These are phyloP conservation scores for Sarcodon sp. DNA, from an alignment of 768 basidiomycete genomes.

Conservation along the genomic window DNA sequence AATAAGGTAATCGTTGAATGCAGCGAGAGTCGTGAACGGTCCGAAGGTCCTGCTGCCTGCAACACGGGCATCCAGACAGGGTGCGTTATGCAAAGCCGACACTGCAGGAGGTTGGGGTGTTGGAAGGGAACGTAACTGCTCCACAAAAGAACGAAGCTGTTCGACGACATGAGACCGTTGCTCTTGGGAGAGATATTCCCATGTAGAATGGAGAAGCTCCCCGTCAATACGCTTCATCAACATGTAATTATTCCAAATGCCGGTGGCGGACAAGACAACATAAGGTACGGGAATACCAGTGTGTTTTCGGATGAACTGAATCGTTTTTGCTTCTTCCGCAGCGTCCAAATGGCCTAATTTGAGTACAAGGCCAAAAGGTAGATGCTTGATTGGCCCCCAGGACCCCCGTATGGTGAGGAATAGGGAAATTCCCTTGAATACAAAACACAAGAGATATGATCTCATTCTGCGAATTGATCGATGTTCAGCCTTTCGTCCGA, in stretches of 20 bases:
- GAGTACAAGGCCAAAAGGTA: neutral
- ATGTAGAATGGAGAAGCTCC: neutral
- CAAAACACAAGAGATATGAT: no score
- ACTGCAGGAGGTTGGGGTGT: constrained; percentile 1
- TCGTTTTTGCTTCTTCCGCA: constrained; percentile 2
- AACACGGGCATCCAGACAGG: neutral
- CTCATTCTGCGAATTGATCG: no score
- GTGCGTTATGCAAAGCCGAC: neutral
- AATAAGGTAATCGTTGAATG: constrained; percentile 1
- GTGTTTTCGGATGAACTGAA: constrained; percentile 6
- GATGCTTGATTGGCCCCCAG: neutral
- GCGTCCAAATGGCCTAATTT: neutral
- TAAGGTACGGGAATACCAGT: constrained; percentile 11
- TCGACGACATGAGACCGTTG: neutral
- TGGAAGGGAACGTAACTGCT: constrained; percentile 1
- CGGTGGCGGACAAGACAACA: constrained; percentile 2
- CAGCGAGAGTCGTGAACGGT: neutral
- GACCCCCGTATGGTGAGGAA: neutral
- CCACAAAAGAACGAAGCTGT: constrained; percentile 1
- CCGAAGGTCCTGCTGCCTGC: neutral
- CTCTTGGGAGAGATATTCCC: neutral
- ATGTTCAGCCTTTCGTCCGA: no score
- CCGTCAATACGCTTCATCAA: constrained; percentile 7
- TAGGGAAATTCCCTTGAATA: no score
- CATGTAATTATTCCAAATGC: neutral